Evolutionary conservation across 1,139 yeast genomes (phyloP).

Genomic region (Candida sp.): DNA sequence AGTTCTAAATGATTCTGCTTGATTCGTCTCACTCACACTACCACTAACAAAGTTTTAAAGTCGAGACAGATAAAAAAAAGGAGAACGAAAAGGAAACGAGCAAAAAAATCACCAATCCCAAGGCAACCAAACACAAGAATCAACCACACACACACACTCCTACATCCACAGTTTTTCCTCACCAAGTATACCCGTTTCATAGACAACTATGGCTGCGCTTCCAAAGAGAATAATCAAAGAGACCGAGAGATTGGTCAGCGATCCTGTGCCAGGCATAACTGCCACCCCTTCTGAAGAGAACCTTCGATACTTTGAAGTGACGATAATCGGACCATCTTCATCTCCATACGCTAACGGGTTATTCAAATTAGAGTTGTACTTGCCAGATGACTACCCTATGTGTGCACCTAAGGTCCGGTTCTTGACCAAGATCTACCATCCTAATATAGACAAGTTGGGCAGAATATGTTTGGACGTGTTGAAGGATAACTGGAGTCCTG

Average conservation of each 20-base stretch:
- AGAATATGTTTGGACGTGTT: conserved; percentile 95
- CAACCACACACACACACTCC: not conserved
- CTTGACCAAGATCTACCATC: conserved; percentile 93
- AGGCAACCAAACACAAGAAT: not conserved
- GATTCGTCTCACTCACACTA: not conserved
- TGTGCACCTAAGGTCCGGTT: conserved; percentile 95
- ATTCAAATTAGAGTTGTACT: conserved; percentile 74
- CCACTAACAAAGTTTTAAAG: not conserved
- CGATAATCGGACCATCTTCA: conserved; percentile 88
- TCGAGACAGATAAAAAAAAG: not conserved
- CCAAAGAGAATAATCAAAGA: conserved; percentile 95
- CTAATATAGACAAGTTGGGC: conserved; percentile 94
- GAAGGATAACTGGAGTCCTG: conserved; percentile 97
- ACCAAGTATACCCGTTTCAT: not conserved
- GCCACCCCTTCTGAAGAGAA: conserved; percentile 96
- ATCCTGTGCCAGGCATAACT: conserved; percentile 96
- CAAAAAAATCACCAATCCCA: not conserved
- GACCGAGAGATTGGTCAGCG: conserved; percentile 89
- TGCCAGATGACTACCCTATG: conserved; percentile 94
- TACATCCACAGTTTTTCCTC: not conserved
- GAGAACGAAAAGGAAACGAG: conserved; percentile 1
- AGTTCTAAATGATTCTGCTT: not conserved
- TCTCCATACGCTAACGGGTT: conserved; percentile 85
- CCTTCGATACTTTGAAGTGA: conserved; percentile 82
- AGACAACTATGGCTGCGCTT: conserved; percentile 55